Evolutionary conservation across 2,329 filamentous ascomycete species (phyloP), one percentile per base, ranked within the genome.

Genomic region (Diaporthe vaccinii): DNA sequence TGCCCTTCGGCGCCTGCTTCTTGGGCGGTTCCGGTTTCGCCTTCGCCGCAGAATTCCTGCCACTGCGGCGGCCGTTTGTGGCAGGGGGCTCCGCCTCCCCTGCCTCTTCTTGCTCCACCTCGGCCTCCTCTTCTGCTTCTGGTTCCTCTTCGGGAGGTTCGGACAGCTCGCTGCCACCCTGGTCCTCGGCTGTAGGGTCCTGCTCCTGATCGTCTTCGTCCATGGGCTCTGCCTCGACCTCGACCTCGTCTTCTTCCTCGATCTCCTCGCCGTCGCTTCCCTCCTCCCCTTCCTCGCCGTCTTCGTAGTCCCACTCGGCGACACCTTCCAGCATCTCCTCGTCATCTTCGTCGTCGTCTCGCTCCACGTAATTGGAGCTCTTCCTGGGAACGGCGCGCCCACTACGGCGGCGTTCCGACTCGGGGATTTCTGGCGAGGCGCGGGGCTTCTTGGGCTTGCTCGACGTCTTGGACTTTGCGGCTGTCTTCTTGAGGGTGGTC

Each of bases 311-410:
- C 90, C 90, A 92, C 79, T 89, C 84, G 1, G 89, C 89, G 7
- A 91, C 90, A 2, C 90, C 90, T 62, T 90, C 86, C 34, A 91
- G 83, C 90, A 91, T 92, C 80, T 91, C 90, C 77, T 90, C 87
- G 76, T 91, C 89, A 75, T 91, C 90, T 67, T 89, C 89, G 15
- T 87, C 86, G 15, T 89, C 89, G 73, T 90, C 88, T 44, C 89
- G 87, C 80, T 92, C 90, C 31, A 87, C 85, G 77, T 92, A 92
- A 49, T 88, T 88, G 22, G 84, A 82, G 75, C 81, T 84, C 68
- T 83, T 85, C 77, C 84, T 85, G 1, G 70, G 70, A 31, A 74
- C 69, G 7, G 86, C 81, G 67, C 90, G 88, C n/a, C 89, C 86
- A 78, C 90, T 91, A 46, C 89, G 89, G 59, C 90, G 86, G 51